phyloP scores from a whole-genome alignment of 768 basidiomycete species.

The Termitomyces sp. region DNA sequence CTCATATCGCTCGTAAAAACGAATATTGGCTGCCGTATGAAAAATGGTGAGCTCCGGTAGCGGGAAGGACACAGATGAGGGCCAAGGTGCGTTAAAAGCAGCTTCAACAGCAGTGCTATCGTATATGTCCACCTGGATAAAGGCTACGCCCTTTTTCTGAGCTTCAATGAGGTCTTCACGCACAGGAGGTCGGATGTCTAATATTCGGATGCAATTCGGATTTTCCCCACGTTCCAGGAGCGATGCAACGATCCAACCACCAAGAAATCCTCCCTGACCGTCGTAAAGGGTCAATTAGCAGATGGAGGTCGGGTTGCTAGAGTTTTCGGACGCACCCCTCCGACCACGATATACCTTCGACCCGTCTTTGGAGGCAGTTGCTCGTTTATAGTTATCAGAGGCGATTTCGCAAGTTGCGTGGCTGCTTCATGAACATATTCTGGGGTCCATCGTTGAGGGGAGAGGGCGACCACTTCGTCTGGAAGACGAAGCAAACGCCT shows the following conservation, averaged over 20 bases:
- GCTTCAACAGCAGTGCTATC: slow-evolving; percentile 45
- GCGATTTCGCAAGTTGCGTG: slow-evolving; percentile 24
- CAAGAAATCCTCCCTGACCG: slow-evolving; percentile 67
- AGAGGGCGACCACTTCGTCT: slow-evolving; percentile 37
- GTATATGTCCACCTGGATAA: slow-evolving; percentile 53
- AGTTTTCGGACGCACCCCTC: slow-evolving; percentile 40
- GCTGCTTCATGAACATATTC: slow-evolving; percentile 34
- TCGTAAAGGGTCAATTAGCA: neutral
- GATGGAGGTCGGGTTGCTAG: neutral
- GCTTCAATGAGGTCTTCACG: slow-evolving; percentile 53
- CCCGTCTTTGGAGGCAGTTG: slow-evolving; percentile 65
- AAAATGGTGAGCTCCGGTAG: slow-evolving; percentile 53
- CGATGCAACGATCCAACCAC: slow-evolving; percentile 72
- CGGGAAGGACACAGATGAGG: slow-evolving; percentile 17
- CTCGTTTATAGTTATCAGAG: slow-evolving; percentile 29
- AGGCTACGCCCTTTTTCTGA: slow-evolving; percentile 45
- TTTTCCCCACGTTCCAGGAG: slow-evolving; percentile 69
- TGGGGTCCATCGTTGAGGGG: slow-evolving; percentile 45
- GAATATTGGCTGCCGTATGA: slow-evolving; percentile 74
- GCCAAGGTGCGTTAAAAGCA: slow-evolving; percentile 66
- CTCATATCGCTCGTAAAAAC: slow-evolving; percentile 63
- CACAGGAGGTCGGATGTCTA: slow-evolving; percentile 61
- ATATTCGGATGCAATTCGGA: slow-evolving; percentile 52
- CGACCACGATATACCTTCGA: slow-evolving; percentile 69
- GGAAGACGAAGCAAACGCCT: slow-evolving; percentile 45